Evolutionary conservation across 441 rosid genomes (phyloP), one percentile per base, ranked within the genome.

Genomic region (Biscutella laevigata): DNA sequence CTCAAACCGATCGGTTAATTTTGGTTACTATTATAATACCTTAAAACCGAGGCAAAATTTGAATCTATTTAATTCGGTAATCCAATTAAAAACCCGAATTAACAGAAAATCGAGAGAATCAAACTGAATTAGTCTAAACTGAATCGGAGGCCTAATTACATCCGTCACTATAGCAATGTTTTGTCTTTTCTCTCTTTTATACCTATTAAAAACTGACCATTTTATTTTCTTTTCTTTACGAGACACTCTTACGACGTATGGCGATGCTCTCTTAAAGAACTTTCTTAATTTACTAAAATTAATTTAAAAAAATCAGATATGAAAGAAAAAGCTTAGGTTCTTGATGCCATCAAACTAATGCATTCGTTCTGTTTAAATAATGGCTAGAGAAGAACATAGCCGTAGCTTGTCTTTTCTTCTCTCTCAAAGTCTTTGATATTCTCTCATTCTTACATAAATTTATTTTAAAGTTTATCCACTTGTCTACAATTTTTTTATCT

Each of bases 351-450:
- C 40, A 48, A 51, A 2, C 6, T 36, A 25, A 50, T 57, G 29
- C 60, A 4, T 36, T 51, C 16, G 30, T 58, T 51, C 70, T 65
- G 64, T 58, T 58, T 44, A 65, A 58, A 65, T 65, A 65, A 57
- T 65, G 64, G 70, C 64, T 51, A 65, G 70, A 50, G 70, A 57
- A 24, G 47, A 65, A 65, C 53, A 28, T 49, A 4, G 41, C 35
- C 47, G 21, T 44, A 35, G 21, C 1, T 42, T 41, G 47, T n/a
- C 39, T 36, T 25, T 6, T 1, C 1, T 8, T 4, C 28, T 27
- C 21, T 17, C 1, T 3, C 32, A 2, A 3, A 11, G 37, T 37
- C 36, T n/a, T 15, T 15, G 3, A 39, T 56, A 17, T 39, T 53
- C 36, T 11, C 36, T 30, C 11, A 53, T 30, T 14, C 10, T 27